Evolutionary conservation across 306 rosid genomes (phyloP), one percentile per base, ranked within the genome.

Genomic region (Lathyrus oleraceus): DNA sequence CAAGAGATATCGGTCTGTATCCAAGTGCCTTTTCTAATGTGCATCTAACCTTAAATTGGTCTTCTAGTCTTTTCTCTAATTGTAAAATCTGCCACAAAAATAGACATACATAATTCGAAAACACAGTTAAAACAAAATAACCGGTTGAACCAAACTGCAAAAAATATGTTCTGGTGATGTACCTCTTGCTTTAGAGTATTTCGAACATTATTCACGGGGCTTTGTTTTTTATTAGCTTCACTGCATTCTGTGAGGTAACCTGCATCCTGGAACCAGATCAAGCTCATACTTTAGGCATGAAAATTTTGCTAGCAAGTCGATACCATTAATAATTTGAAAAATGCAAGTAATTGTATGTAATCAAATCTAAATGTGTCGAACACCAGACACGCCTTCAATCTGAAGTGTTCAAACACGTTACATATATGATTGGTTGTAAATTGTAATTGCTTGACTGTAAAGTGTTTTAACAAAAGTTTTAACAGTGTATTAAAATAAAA

Each of bases 1-100:
- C 77, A 71, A 67, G 79, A 63, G 85, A 76, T 73, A 85, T 83
- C 38, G 89, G 82, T 71, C 74, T 72, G 70, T 81, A 86, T 72
- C 97, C 99, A 62, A 91, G 74, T 69, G 97, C 91, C 36, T 76
- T 88, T 79, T 91, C 97, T 60, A 94, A 76, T 23, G 89, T 77
- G 52, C 84, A 78, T 63, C 97, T 85, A 57, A 88, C 91, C 81
- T 83, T 61, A 79, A 87, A 87, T 61, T 94, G 97, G 42, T 81
- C 85, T 77, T 89, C 89, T 73, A 94, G 69, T 79, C 91, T 84
- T 74, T 79, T 83, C 76, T 94, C 96, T 36, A 91, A 85, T 70
- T 80, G 91, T 36, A 87, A 81, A 88, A 94, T 89, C 99, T 94
- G 82, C 52, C 53, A 78, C 57, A 38, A 73, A 73, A 75, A 68